Conservation (phyloP, 169 alveolate genomes). For the Babesia bovis region DNA sequence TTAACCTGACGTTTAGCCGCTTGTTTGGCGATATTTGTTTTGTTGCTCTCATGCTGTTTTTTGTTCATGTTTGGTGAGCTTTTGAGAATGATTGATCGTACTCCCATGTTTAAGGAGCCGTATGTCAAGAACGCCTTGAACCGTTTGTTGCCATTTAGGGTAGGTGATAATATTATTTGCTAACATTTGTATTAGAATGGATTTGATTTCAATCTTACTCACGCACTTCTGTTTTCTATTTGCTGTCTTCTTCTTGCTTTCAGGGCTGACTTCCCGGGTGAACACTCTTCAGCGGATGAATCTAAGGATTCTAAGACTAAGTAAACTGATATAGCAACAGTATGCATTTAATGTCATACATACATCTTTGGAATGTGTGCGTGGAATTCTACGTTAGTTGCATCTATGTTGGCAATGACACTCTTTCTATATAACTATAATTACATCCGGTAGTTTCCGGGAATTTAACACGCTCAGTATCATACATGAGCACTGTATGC, state of each 20-base stretch:
- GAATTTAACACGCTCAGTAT: too few species aligned
- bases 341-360: too few species aligned
- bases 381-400: too few species aligned
- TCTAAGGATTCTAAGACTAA: neutral
- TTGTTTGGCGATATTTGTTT: slow-evolving; percentile 33
- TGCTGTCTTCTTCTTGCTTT: slow-evolving; percentile 10
- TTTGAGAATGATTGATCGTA: slow-evolving; percentile 29
- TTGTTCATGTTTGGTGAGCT: slow-evolving; percentile 65
- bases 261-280: slow-evolving; percentile 7
- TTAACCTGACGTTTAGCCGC: slow-evolving; percentile 29
- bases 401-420: too few species aligned
- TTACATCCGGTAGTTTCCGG: too few species aligned
- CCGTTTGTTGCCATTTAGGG: slow-evolving; percentile 63
- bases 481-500: too few species aligned
- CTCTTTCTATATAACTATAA: too few species aligned
- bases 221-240: slow-evolving; percentile 27
- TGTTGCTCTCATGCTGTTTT: slow-evolving; percentile 51
- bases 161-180: neutral
- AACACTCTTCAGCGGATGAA: neutral
- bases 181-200: neutral
- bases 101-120: slow-evolving; percentile 13
- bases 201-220: slow-evolving; percentile 41
- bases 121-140: slow-evolving; percentile 28
- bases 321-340: too few species aligned
- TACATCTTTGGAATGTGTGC: too few species aligned